Base-by-base conservation (phyloP, 2,329 filamentous ascomycete genomes). In the Elsinoe ampelina region DNA sequence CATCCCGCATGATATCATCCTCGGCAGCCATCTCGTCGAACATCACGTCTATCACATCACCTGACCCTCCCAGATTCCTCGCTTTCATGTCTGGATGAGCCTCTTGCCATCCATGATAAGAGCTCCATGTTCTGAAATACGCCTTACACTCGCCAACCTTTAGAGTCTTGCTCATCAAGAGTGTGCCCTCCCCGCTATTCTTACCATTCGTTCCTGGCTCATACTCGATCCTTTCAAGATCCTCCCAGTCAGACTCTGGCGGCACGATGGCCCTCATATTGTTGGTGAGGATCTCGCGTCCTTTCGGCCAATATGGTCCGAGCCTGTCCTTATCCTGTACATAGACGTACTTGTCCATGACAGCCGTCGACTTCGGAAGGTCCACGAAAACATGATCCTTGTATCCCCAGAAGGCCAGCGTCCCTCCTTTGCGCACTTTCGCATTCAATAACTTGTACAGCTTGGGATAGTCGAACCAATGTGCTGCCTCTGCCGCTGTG, bases 321-420 rank as follows among this genome's bases (percentile, higher is more conserved):
- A 86, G 70, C 32, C 75, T 61, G 0, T 76, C 72, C 32, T 78
- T 73, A 13, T 72, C 65, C 13, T 58, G 57, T 5, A 74, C 77
- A 69, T 84, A 84, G 58, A 77, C 74, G 61, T 80, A 85, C 26
- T 71, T 67, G 63, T 80, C 71, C 64, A 84, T 73, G 20, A 85
- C 72, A 43, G 66, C 65, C 20, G 77, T 82, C 13, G 80, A 80
- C 34, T 64, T 63, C 5, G 78, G 75, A 61, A 75, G 75, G 19
- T 79, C 76, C 13, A 82, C 68, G 54, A 86, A 75, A 34, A 82
- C 72, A 63, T 80, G 81, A 67, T 86, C 83, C 63, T 80, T 82
- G 67, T 86, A 86, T 1, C 81, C 82, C 80, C 79, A 85, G 65
- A 83, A 82, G 0, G 81, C 81, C n/a, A 86, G 62, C 0, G 79